phyloP scores from a whole-genome alignment of 345 rosid genomes.

The Arabis alpina region DNA sequence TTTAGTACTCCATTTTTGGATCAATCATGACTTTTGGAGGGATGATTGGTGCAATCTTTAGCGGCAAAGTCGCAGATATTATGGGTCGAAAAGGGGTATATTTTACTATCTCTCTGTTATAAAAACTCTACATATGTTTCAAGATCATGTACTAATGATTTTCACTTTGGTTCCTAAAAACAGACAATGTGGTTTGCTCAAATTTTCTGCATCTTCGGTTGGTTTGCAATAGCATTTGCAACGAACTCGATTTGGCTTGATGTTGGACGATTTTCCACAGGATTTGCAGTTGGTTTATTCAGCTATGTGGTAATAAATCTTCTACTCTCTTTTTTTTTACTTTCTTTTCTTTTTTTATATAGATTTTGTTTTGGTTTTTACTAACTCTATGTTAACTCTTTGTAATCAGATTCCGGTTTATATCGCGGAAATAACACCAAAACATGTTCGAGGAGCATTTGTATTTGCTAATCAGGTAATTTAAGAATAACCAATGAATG shows the following conservation, averaged over 20 bases:
- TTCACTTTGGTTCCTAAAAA: background rate
- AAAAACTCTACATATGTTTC: background rate
- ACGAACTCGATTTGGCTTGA: slow-evolving; percentile 43
- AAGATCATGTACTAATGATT: slow-evolving; percentile 6
- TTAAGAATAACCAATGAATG: background rate
- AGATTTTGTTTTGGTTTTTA: background rate
- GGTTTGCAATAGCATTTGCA: slow-evolving; percentile 44
- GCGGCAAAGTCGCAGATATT: slow-evolving; percentile 46
- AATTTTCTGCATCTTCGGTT: slow-evolving; percentile 39
- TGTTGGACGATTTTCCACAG: slow-evolving; percentile 48
- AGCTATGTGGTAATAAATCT: slow-evolving; percentile 48
- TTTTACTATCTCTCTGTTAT: background rate
- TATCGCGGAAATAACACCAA: slow-evolving; percentile 48
- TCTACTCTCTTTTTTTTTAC: background rate
- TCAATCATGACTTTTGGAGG: slow-evolving; percentile 49
- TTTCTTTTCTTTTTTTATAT: background rate
- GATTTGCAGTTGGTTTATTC: slow-evolving; percentile 48
- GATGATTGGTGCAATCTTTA: slow-evolving; percentile 47
- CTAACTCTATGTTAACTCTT: background rate
- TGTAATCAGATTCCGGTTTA: slow-evolving; percentile 44
- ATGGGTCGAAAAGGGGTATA: slow-evolving; percentile 45
- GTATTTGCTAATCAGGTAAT: slow-evolving; percentile 48
- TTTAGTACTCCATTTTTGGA: slow-evolving; percentile 48
- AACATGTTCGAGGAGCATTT: slow-evolving; percentile 46
- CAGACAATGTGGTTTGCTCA: slow-evolving; percentile 46